Conservation (phyloP, 306 rosid species). For the Canavalia gladiata region DNA sequence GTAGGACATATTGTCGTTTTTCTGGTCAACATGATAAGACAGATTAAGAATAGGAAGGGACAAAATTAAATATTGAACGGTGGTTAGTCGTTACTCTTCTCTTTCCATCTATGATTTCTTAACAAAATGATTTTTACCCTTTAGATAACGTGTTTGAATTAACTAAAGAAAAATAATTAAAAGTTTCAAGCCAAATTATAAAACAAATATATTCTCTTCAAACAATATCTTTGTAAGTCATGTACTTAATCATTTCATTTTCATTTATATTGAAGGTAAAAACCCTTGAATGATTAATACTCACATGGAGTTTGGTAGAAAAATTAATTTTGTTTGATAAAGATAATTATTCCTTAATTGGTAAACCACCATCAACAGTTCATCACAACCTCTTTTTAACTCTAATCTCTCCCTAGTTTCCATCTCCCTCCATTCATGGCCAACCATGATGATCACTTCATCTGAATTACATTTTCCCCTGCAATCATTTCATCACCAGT, state of each 20-base stretch:
- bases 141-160: too few relatives aligned
- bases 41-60: slow-evolving; percentile 7
- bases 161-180: too few relatives aligned
- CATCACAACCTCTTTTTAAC: not conserved
- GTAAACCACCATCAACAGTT: not conserved
- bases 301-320: not conserved
- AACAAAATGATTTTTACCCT: not conserved
- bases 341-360: not conserved
- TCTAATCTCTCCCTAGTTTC: not conserved
- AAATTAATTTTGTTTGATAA: not conserved
- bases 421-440: not conserved
- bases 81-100: slow-evolving; percentile 17
- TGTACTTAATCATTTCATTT: slow-evolving; percentile 5
- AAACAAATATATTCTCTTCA: too few relatives aligned
- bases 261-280: not conserved
- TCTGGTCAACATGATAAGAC: slow-evolving; percentile 41
- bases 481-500: slow-evolving; percentile 30
- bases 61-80: not conserved
- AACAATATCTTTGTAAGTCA: too few relatives aligned
- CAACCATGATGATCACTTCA: not conserved
- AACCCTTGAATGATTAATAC: not conserved
- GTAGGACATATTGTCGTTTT: slow-evolving; percentile 31
- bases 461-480: slow-evolving; percentile 25
- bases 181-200: not conserved
- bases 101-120: slow-evolving; percentile 23